Conservation (phyloP, 257 asterid species). For the Datura wrightii region DNA sequence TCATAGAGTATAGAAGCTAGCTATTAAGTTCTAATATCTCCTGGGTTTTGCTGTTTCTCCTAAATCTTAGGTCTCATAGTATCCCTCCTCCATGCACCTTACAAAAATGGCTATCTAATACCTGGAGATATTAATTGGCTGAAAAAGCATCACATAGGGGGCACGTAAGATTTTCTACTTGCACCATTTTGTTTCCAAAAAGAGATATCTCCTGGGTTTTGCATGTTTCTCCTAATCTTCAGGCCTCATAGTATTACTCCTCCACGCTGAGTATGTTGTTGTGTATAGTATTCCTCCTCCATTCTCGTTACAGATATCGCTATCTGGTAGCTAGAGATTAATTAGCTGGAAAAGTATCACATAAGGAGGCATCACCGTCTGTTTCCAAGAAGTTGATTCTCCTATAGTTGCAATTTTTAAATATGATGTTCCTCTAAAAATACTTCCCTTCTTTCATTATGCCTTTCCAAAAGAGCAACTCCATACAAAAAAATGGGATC, state of each 20-base stretch:
- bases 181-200: not conserved
- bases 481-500: not conserved
- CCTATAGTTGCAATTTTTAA: not conserved
- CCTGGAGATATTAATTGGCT: not conserved
- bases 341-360: not conserved
- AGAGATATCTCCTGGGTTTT: not conserved
- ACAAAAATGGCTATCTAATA: not conserved
- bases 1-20: not conserved
- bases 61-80: not conserved
- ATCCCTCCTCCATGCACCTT: not conserved
- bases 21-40: not conserved
- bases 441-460: not conserved
- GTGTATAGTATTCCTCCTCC: too few species aligned
- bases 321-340: not conserved
- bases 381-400: not conserved
- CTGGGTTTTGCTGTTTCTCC: not conserved
- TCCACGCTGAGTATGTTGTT: not conserved
- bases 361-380: not conserved
- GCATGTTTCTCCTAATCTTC: not conserved
- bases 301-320: not conserved
- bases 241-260: not conserved
- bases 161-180: not conserved
- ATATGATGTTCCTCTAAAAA: not conserved
- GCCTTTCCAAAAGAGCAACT: not conserved
- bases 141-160: not conserved